Evolutionary conservation across 805 yeast species (phyloP).

Genomic region (Cyberlindnera maritima): DNA sequence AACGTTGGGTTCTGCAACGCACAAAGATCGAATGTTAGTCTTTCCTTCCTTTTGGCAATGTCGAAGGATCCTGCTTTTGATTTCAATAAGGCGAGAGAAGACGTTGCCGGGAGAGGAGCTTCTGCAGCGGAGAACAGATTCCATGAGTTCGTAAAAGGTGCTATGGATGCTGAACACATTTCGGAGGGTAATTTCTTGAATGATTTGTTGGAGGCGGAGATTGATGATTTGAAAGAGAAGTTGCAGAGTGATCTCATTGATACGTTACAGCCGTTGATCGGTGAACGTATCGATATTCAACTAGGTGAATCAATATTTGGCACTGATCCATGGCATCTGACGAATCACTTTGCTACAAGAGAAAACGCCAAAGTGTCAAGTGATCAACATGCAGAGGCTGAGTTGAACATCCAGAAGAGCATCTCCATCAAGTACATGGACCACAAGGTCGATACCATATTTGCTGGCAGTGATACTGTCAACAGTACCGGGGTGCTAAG

Average conservation of each 20-base stretch:
- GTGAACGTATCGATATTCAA: not conserved
- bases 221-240: slow-evolving; percentile 4
- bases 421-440: not conserved
- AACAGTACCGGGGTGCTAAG: not conserved
- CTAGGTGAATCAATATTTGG: not conserved
- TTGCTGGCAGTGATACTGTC: not conserved
- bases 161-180: slow-evolving; percentile 7
- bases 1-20: slow-evolving; percentile 17
- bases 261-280: slow-evolving; percentile 16
- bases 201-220: slow-evolving; percentile 14
- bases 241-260: slow-evolving; percentile 11
- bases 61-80: slow-evolving; percentile 18
- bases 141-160: not conserved
- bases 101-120: not conserved
- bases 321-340: not conserved
- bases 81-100: slow-evolving; percentile 14
- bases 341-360: not conserved
- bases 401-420: not conserved
- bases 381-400: not conserved
- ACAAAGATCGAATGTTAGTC: slow-evolving; percentile 16
- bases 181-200: slow-evolving; percentile 16
- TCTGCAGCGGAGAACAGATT: not conserved
- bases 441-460: not conserved
- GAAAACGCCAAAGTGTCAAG: not conserved
- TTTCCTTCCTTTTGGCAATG: slow-evolving; percentile 13